These are phyloP conservation scores for Eremothecium coryli DNA, from an alignment of 1,139 yeast genomes.

Conservation along the genomic window DNA sequence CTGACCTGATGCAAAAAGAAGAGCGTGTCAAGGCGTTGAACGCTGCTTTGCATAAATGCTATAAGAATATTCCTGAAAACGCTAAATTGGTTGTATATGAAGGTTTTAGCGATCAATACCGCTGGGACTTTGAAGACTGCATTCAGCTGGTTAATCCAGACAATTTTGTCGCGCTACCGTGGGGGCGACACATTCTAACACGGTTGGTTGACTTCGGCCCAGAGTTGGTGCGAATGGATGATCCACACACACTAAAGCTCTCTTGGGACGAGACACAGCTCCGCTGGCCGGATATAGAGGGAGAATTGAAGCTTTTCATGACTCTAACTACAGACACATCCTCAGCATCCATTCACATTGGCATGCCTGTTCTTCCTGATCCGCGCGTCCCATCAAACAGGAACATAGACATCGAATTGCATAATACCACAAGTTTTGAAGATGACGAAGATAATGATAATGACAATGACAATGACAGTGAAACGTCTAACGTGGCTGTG, in stretches of 20 bases:
- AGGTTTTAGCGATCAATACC: constrained; percentile 18
- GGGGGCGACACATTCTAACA: constrained; percentile 14
- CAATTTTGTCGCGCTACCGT: constrained; percentile 17
- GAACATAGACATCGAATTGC: constrained; percentile 8
- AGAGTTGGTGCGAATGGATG: constrained; percentile 3
- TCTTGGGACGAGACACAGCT: constrained; percentile 2
- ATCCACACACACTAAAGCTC: constrained; percentile 1
- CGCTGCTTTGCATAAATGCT: not conserved
- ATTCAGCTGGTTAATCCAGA: constrained; percentile 9
- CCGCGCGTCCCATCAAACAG: not conserved
- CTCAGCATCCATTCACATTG: not conserved
- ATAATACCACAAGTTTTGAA: not conserved
- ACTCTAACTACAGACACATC: constrained; percentile 1
- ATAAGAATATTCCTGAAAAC: not conserved
- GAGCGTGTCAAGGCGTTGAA: constrained; percentile 6
- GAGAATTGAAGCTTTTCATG: constrained; percentile 2
- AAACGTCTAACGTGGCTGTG: constrained; percentile 8
- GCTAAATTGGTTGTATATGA: constrained; percentile 17
- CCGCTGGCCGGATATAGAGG: not conserved
- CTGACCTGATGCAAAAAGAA: constrained; percentile 6
- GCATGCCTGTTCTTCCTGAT: constrained; percentile 1
- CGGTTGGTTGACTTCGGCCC: constrained; percentile 3
- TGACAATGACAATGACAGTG: constrained; percentile 6
- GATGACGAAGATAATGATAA: not conserved
- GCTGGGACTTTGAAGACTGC: constrained; percentile 15